Evolutionary conservation across 2,329 filamentous ascomycete species (phyloP).

Genomic region (Colletotrichum spaethianum): DNA sequence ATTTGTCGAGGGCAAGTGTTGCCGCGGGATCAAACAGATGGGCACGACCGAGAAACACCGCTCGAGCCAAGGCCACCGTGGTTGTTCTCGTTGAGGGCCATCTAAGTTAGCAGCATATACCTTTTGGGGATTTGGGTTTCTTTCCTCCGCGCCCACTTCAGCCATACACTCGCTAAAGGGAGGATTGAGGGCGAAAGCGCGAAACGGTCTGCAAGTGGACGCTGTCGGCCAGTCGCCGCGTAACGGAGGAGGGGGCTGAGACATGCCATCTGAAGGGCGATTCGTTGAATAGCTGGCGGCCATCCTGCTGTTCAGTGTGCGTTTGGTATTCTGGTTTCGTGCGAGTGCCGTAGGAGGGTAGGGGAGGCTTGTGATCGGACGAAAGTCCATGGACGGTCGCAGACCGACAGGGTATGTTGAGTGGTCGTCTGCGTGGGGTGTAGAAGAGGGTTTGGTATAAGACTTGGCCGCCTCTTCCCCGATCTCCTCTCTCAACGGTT

Average conservation of each 20-base stretch:
- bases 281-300: conserved; percentile 28
- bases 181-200: conserved; percentile 21
- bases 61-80: conserved; percentile 14
- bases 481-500: not conserved
- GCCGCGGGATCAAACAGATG: conserved; percentile 23
- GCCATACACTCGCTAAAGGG: conserved; percentile 11
- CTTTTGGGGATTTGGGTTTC: conserved; percentile 15
- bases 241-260: conserved; percentile 19
- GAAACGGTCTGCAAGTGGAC: conserved; percentile 15
- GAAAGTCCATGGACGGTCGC: conserved; percentile 23
- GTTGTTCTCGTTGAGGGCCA: conserved; percentile 1
- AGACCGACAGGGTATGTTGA: conserved; percentile 21
- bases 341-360: conserved; percentile 29
- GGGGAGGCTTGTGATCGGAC: conserved; percentile 30
- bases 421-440: conserved; percentile 21
- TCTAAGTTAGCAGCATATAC: conserved; percentile 2
- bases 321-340: conserved; percentile 41
- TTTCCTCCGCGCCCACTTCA: conserved; percentile 10
- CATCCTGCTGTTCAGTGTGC: conserved; percentile 18
- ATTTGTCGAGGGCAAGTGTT: conserved; percentile 18
- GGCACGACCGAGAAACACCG: conserved; percentile 11
- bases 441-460: conserved; percentile 40
- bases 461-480: conserved; percentile 30
- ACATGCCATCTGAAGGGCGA: conserved; percentile 41
- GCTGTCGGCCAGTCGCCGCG: conserved; percentile 14